Percentiles rank a stretch among this genome's conserved stretches.
phyloP scores from a whole-genome alignment of 2,329 filamentous ascomycete genomes.

The Neonectria sp. region DNA sequence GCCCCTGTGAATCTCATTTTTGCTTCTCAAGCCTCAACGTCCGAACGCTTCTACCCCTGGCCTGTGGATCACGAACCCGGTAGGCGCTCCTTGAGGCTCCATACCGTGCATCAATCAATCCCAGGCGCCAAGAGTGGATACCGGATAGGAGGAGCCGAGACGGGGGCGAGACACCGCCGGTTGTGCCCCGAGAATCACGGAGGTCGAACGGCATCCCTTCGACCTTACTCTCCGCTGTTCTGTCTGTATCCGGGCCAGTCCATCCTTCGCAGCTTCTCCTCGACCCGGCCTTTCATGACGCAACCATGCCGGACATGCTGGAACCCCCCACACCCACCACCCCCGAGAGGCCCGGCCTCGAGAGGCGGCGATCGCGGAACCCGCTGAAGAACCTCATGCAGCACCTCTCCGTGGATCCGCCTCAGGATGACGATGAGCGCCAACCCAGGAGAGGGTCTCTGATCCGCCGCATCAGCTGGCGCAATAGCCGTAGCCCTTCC shows the following conservation, averaged over 20 bases:
- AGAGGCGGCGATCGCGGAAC: conserved; percentile 54
- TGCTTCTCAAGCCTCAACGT: background rate
- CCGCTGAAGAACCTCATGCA: conserved; percentile 56
- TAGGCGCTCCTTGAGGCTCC: conserved; percentile 19
- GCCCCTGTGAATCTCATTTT: conserved; percentile 11
- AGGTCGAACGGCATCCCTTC: conserved; percentile 37
- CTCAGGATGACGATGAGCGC: conserved; percentile 47
- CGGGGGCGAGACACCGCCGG: conserved; percentile 42
- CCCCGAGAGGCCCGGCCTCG: conserved; percentile 43
- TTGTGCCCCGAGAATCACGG: conserved; percentile 43
- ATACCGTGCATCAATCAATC: conserved; percentile 22
- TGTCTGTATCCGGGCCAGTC: conserved; percentile 2
- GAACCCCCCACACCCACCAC: conserved; percentile 44
- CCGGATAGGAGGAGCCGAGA: conserved; percentile 47
- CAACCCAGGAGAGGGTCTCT: conserved; percentile 50
- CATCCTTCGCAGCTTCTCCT: background rate
- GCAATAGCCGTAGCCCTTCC: conserved; percentile 54
- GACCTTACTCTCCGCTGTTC: conserved; percentile 29
- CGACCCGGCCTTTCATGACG: conserved; percentile 1
- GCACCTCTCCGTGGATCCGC: conserved; percentile 54
- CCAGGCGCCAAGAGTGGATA: conserved; percentile 44
- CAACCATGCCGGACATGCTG: conserved; percentile 50
- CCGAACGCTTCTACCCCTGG: conserved; percentile 23
- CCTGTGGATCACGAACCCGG: conserved; percentile 21
- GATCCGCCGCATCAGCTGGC: conserved; percentile 55